Conservation (phyloP, 306 rosid species). For the Vigna reflexopilosa region DNA sequence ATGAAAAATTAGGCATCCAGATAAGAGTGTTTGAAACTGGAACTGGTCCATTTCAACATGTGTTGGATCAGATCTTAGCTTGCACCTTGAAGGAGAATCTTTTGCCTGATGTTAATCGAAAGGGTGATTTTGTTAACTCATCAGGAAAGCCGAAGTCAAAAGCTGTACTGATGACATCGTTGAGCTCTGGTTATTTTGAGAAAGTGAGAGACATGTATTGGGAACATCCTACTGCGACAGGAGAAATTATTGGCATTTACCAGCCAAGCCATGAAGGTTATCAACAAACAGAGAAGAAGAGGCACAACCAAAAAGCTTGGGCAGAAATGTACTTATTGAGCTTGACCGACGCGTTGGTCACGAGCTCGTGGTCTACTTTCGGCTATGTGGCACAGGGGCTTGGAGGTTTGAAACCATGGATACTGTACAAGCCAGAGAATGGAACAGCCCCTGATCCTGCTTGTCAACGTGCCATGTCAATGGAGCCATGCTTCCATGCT, state of each 20-base stretch:
- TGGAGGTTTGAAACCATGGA: conserved; percentile 76
- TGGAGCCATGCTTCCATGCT: conserved; percentile 85
- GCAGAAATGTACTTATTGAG: conserved; percentile 77
- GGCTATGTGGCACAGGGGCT: conserved; percentile 86
- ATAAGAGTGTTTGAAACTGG: conserved; percentile 66
- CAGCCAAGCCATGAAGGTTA: conserved; percentile 82
- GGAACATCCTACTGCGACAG: conserved; percentile 66
- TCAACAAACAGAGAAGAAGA: conserved; percentile 69
- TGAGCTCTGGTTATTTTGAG: conserved; percentile 65
- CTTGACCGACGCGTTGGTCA: conserved; percentile 63
- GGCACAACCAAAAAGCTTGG: conserved; percentile 75
- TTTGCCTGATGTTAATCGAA: conserved; percentile 54
- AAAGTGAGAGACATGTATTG: conserved; percentile 66
- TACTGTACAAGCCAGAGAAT: conserved; percentile 73
- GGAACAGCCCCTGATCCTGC: conserved; percentile 66
- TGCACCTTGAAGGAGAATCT: conserved; percentile 62
- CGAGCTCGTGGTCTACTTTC: conserved; percentile 84
- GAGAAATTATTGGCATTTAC: conserved; percentile 61
- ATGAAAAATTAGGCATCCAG: conserved; percentile 71
- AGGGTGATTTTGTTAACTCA: conserved; percentile 36
- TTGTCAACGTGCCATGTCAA: conserved; percentile 64
- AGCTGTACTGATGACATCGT: conserved; percentile 71
- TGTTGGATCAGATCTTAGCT: conserved; percentile 70
- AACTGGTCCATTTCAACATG: conserved; percentile 65
- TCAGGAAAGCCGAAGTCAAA: conserved; percentile 45